These are phyloP conservation scores for Theobroma grandiflorum DNA, from an alignment of 441 rosid species.

Conservation along the genomic window DNA sequence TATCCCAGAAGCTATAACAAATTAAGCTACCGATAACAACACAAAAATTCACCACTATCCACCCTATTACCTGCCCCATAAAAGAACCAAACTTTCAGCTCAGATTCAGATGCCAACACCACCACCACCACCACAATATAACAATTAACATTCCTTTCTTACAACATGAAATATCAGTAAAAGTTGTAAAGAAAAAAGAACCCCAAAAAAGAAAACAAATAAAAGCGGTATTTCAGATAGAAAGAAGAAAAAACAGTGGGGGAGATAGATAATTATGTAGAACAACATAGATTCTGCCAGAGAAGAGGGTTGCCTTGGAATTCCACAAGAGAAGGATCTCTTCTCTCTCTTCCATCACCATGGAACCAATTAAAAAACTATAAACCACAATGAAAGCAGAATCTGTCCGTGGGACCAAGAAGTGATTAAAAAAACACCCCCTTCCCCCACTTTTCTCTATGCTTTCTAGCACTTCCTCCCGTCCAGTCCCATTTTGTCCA, in stretches of 20 bases:
- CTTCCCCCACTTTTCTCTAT: not conserved
- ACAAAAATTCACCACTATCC: conserved; percentile 11
- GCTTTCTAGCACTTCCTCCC: not conserved
- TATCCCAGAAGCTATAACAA: not conserved
- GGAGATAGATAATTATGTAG: conserved; percentile 8
- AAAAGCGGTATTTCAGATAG: not conserved
- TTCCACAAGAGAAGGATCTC: conserved; percentile 34
- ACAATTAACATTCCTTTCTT: not conserved
- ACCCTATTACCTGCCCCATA: conserved; percentile 7
- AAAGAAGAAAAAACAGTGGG: conserved; percentile 30
- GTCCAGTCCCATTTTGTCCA: not conserved
- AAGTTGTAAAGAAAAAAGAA: conserved; percentile 10
- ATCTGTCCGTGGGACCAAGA: conserved; percentile 35
- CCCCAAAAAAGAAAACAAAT: not conserved
- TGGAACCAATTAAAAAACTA: not conserved
- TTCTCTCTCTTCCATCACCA: not conserved
- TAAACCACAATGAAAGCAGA: not conserved
- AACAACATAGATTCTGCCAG: conserved; percentile 47
- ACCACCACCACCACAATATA: conserved; percentile 22
- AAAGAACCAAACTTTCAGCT: conserved; percentile 30
- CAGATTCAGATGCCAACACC: conserved; percentile 27
- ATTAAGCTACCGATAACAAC: not conserved
- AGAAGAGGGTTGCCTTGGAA: conserved; percentile 41
- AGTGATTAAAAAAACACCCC: not conserved
- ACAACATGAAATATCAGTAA: not conserved